These are phyloP conservation scores for Flueggea neowawraea DNA, from an alignment of 441 rosid genomes.

Conservation along the genomic window DNA sequence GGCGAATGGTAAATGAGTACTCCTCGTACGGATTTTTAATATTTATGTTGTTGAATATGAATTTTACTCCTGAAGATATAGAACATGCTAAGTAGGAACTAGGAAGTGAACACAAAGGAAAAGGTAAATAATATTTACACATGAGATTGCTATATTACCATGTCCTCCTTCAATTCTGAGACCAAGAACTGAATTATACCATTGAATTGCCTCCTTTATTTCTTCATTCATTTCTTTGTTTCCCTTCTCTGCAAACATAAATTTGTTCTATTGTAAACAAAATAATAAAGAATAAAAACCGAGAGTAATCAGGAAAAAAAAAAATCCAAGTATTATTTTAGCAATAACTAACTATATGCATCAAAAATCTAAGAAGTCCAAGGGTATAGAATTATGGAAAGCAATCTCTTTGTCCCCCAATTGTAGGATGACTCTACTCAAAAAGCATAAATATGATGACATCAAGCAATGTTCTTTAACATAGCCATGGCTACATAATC, in stretches of 20 bases:
- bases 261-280: neutral
- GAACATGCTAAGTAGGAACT: slow-evolving; percentile 10
- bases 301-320: slow-evolving; percentile 1
- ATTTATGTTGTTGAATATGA: slow-evolving; percentile 59
- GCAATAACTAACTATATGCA: too few species aligned
- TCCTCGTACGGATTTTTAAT: slow-evolving; percentile 41
- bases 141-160: slow-evolving; percentile 61
- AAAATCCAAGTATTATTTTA: too few species aligned
- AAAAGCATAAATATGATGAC: too few species aligned
- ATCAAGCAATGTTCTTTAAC: too few species aligned
- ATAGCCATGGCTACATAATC: too few species aligned
- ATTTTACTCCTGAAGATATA: slow-evolving; percentile 63
- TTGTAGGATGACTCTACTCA: too few species aligned
- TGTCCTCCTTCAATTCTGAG: slow-evolving; percentile 77
- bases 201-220: slow-evolving; percentile 57
- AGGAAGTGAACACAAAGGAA: slow-evolving; percentile 7
- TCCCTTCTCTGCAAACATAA: slow-evolving; percentile 40
- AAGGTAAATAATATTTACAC: neutral
- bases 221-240: slow-evolving; percentile 37
- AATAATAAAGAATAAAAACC: neutral
- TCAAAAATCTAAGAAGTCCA: too few species aligned
- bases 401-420: too few species aligned
- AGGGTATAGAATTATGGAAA: too few species aligned
- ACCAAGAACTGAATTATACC: slow-evolving; percentile 81
- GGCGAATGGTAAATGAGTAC: slow-evolving; percentile 60